A percentile compares a stretch with the other conserved stretches of the same genome.
phyloP scores from a whole-genome alignment of 1,284 basidiomycete species.

The Polyporus tsugae region DNA sequence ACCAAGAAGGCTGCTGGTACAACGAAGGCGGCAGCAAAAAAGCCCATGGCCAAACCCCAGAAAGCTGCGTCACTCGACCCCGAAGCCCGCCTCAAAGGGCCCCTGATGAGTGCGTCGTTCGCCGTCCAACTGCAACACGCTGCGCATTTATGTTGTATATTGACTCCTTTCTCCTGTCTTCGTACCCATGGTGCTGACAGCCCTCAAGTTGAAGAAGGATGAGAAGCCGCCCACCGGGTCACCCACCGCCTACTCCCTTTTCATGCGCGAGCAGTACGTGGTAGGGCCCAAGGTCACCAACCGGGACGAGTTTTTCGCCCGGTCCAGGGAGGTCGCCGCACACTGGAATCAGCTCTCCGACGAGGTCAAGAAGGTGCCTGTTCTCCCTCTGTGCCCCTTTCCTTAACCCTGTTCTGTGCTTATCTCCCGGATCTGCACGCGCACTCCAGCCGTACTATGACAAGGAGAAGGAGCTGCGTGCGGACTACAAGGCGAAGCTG shows the following conservation, averaged over 20 bases:
- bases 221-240: conserved; percentile 13
- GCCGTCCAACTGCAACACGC: not conserved
- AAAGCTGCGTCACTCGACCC: conserved; percentile 9
- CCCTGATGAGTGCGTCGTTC: conserved; percentile 15
- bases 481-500: conserved; percentile 20
- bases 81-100: conserved; percentile 18
- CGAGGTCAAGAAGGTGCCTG: conserved; percentile 35
- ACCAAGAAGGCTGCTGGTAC: conserved; percentile 20
- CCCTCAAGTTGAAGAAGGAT: conserved; percentile 15
- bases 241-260: conserved; percentile 12
- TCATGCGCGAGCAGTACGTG: conserved; percentile 9
- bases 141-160: not conserved
- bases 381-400: not conserved
- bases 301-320: not conserved
- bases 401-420: not conserved
- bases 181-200: conserved; percentile 7
- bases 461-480: conserved; percentile 7
- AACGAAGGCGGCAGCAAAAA: conserved; percentile 24
- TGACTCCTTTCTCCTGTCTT: not conserved
- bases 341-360: conserved; percentile 32
- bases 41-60: not conserved
- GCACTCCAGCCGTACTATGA: conserved; percentile 18
- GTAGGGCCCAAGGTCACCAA: not conserved
- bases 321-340: not conserved
- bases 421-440: not conserved